Base-by-base conservation (phyloP, 2,329 filamentous ascomycete genomes). In the Ceratocystis alfenasii region DNA sequence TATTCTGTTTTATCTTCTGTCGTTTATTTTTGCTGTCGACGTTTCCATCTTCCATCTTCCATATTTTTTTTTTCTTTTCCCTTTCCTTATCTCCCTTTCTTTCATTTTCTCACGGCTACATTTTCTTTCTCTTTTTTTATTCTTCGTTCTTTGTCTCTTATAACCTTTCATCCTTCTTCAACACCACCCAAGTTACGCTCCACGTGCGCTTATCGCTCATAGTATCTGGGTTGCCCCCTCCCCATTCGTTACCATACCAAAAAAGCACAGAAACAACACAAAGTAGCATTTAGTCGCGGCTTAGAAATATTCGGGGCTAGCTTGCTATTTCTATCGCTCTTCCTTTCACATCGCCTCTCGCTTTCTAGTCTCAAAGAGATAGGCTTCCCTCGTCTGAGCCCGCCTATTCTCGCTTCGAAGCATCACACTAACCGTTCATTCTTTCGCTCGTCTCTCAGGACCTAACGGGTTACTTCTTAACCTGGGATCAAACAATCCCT, bases 401-500 rank as follows among this genome's bases (percentile, higher is more conserved):
- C n/a, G 25, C 5, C 74, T 77, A 78, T 48, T 20, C n/a, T 48
- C 17, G 17, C 46, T 48, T 22, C 20, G 17, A n/a, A 22, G 75
- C 78, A 76, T 78, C 77, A 73, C 76, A 74, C 72, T 74, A 73
- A 76, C 76, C 76, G 12, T 71, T 70, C 75, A 77, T 79, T 79
- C 79, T 77, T 79, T 75, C 71, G 76, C 74, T 72, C 73, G 73
- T 73, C 71, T 75, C 75, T 73, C 71, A 73, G 66, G 66, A 55
- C 66, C 66, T 46, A 67, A 67, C 66, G 80, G 79, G 70, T 78
- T 87, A 73, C 78, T 82, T 65, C 77, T 87, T 74, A 87, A 85
- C 75, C 82, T 91, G 72, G 86, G 86, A 75, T 91, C 88, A 74
- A 91, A 91, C 81, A 92, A 92, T 74, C 88, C 88, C 69, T 92